Evolutionary conservation across 2,329 filamentous ascomycete species (phyloP), one percentile per base, ranked within the genome.

Genomic region (Pseudogymnoascus sp.): DNA sequence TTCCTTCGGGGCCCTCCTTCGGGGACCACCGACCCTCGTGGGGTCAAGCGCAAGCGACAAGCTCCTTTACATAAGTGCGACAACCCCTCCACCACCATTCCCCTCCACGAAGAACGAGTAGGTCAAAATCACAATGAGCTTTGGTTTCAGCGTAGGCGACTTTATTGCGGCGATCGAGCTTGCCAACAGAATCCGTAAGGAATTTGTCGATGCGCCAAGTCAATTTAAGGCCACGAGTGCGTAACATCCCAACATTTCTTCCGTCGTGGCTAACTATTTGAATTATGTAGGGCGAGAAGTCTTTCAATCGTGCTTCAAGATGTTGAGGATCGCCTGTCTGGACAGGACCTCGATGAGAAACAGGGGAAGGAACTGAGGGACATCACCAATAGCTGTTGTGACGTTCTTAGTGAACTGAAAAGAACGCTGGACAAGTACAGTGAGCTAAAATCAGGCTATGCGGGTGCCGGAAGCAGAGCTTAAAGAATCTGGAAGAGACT

Each of bases 401-500:
- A 57, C 16, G 63, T 68, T 37, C 60, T 69, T 10, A 39, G 11
- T n/a, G 31, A 64, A 2, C 59, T 64, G 16, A 60, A 64, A 31
- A 23, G 14, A 31, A 62, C 59, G 6, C 29, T 64, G 37, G 59
- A 62, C 21, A 59, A 64, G 39, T 62, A 64, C 61, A 31, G 47
- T 21, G 34, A 61, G 45, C 59, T 68, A 16, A 60, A 51, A 47
- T 39, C 14, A 16, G 64, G 60, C 45, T 36, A 59, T 14, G 40
- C 21, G 7, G 51, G 45, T 14, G 40, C 64, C 5, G 45, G 40
- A 4, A 61, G 62, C 18, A 60, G 23, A 23, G 51, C 47, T 16
- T 66, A 59, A 51, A 65, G 66, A 47, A 64, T 64, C 5, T 72
- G 69, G 70, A 69, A 70, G 45, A 62, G 67, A 21, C 42, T 73